These are phyloP conservation scores for Cordyceps javanica DNA, from an alignment of 2,329 filamentous ascomycete genomes.

Conservation along the genomic window DNA sequence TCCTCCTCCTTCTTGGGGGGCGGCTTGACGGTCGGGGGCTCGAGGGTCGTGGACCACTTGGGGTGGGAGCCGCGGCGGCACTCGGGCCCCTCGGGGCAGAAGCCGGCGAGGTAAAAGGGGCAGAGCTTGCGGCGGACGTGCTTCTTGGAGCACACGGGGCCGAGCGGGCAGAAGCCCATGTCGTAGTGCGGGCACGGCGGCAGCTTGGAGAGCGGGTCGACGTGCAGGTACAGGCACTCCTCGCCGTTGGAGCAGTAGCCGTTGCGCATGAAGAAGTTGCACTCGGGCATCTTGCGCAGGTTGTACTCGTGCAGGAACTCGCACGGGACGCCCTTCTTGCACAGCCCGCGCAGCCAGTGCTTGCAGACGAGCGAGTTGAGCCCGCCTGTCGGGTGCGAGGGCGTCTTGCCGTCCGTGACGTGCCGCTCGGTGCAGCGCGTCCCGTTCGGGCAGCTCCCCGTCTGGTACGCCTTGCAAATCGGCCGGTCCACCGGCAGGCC, in stretches of 20 bases:
- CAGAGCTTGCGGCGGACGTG: conserved; percentile 81
- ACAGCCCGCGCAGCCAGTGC: conserved; percentile 94
- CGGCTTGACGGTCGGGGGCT: conserved; percentile 66
- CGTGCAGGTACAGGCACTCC: conserved; percentile 89
- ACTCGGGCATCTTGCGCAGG: conserved; percentile 95
- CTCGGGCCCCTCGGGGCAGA: conserved; percentile 74
- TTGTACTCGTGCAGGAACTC: conserved; percentile 99
- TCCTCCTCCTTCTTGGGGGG: conserved; percentile 50
- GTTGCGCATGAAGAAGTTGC: conserved; percentile 90
- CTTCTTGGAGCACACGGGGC: conserved; percentile 79
- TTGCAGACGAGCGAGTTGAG: conserved; percentile 91
- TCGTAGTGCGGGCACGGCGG: conserved; percentile 89
- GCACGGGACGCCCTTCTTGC: conserved; percentile 95
- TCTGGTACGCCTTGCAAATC: conserved; percentile 77
- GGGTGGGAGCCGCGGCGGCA: conserved; percentile 82
- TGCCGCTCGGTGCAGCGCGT: conserved; percentile 83
- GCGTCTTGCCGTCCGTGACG: conserved; percentile 33
- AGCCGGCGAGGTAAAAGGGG: conserved; percentile 82
- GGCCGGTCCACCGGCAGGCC: conserved; percentile 73
- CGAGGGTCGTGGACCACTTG: conserved; percentile 69
- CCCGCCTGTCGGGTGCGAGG: conserved; percentile 38
- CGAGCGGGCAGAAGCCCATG: conserved; percentile 87
- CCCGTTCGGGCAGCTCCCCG: conserved; percentile 82
- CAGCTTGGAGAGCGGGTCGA: conserved; percentile 73
- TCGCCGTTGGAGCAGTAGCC: conserved; percentile 95